Conservation (phyloP, 2,329 filamentous ascomycete species). For the Juglanconis sp. region DNA sequence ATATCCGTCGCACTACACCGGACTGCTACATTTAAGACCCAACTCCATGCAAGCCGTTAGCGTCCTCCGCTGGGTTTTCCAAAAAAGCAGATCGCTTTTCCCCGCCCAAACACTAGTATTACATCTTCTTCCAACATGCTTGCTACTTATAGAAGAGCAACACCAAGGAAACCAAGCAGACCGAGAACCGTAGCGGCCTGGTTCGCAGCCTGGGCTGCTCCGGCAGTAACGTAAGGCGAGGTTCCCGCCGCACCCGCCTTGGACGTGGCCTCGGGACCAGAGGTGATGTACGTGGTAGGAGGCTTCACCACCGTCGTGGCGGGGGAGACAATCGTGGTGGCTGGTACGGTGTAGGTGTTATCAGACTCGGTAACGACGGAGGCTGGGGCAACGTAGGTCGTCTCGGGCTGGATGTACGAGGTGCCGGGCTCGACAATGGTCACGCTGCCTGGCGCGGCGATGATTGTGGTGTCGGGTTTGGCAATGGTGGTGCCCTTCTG, state of each 20-base stretch:
- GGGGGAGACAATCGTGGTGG: background rate
- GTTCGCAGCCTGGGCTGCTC: slow-evolving; percentile 18
- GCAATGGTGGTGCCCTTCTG: too few relatives aligned
- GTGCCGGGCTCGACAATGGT: background rate
- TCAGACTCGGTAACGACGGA: background rate
- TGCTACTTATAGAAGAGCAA: slow-evolving; percentile 37
- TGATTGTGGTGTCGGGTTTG: background rate
- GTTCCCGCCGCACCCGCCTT: background rate
- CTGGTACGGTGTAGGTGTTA: background rate
- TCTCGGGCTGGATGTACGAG: background rate
- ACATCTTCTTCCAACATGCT: slow-evolving; percentile 8
- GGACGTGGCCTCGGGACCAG: background rate
- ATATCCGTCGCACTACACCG: background rate
- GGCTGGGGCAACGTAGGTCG: background rate
- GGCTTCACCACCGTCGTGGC: too few relatives aligned
- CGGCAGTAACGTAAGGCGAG: slow-evolving; percentile 19
- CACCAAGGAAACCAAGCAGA: slow-evolving; percentile 36
- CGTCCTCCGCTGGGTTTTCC: too few relatives aligned
- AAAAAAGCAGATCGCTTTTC: too few relatives aligned
- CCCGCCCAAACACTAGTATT: background rate
- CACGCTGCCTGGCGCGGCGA: background rate
- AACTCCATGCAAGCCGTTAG: too few relatives aligned
- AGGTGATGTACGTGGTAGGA: too few relatives aligned
- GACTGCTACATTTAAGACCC: background rate
- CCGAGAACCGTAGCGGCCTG: slow-evolving; percentile 30